Conservation (phyloP, 345 rosid species). For the Camelina laxa region DNA sequence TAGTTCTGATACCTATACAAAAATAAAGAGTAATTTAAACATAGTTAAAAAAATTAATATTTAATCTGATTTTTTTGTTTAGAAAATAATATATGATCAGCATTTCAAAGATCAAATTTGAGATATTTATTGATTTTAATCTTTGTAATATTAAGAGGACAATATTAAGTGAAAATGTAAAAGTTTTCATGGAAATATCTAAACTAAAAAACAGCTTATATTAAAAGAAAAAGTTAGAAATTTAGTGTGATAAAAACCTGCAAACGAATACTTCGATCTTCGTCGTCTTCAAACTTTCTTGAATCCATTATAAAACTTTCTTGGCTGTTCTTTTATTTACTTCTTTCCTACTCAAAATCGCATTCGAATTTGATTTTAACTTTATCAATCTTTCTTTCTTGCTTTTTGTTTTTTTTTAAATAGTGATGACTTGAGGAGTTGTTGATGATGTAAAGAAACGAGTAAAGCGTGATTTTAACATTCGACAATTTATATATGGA, state of each 20-base stretch:
- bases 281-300: conserved; percentile 41
- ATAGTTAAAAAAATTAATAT: background rate
- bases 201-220: background rate
- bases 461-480: conserved; percentile 40
- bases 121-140: background rate
- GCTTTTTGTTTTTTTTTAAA: background rate
- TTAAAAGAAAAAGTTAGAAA: background rate
- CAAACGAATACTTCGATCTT: conserved; percentile 58
- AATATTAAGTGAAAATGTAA: background rate
- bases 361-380: background rate
- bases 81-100: background rate
- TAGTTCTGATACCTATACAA: conserved; percentile 63
- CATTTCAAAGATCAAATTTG: background rate
- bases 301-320: conserved; percentile 44
- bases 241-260: conserved; percentile 39
- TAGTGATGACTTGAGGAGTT: conserved; percentile 32
- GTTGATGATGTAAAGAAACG: conserved; percentile 45
- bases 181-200: background rate
- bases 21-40: background rate
- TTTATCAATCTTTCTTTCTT: conserved; percentile 9
- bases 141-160: background rate
- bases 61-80: background rate
- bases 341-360: background rate
- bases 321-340: background rate
- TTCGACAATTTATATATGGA: background rate